A percentile compares a stretch with the other conserved stretches of the same genome.
Evolutionary conservation across 441 rosid genomes (phyloP).

Genomic region (Arabidopsis hybrid): DNA sequence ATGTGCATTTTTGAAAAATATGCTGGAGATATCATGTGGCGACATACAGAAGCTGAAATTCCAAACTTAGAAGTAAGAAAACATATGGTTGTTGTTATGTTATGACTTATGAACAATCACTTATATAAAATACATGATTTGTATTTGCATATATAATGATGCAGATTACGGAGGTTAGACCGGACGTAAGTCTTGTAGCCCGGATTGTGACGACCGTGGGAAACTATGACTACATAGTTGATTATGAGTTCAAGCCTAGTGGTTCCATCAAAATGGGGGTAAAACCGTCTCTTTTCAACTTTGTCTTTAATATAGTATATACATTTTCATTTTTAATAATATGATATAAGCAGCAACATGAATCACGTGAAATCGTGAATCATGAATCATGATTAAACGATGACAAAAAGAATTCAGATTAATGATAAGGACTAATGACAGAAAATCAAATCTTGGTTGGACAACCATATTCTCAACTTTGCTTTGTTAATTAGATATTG

Average conservation of each 20-base stretch:
- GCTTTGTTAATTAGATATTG: no score
- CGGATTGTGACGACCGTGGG: slow-evolving; percentile 62
- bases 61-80: slow-evolving; percentile 48
- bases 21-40: slow-evolving; percentile 77
- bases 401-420: no score
- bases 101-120: background rate
- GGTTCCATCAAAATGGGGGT: slow-evolving; percentile 70
- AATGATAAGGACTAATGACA: no score
- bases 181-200: slow-evolving; percentile 63
- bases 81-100: background rate
- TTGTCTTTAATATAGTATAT: background rate
- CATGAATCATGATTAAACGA: no score
- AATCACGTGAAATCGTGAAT: no score
- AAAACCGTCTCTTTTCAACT: background rate
- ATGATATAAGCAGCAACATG: no score
- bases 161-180: slow-evolving; percentile 66
- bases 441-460: no score
- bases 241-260: slow-evolving; percentile 79
- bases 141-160: background rate
- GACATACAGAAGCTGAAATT: slow-evolving; percentile 63
- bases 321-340: no score
- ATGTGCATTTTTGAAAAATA: slow-evolving; percentile 69
- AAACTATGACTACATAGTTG: slow-evolving; percentile 68
- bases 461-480: no score
- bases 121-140: background rate